These are phyloP conservation scores for Berberis vulgaris DNA, from an alignment of 164 flowering plant species.

Conservation along the genomic window DNA sequence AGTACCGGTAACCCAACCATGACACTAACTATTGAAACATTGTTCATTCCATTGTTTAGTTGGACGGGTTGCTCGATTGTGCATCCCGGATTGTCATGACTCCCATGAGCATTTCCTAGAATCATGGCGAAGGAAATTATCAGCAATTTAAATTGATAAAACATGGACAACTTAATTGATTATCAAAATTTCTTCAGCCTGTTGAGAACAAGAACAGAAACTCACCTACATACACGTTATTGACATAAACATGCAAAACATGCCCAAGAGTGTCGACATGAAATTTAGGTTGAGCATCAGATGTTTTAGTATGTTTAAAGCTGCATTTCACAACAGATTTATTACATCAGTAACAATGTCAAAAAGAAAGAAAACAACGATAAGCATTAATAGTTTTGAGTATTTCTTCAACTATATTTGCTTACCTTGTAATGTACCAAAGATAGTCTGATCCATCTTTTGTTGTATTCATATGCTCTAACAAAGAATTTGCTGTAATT, in stretches of 20 bases:
- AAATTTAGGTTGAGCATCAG: slow-evolving; percentile 21
- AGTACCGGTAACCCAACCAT: slow-evolving; percentile 84
- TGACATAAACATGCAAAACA: slow-evolving; percentile 57
- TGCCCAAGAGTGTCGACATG: slow-evolving; percentile 48
- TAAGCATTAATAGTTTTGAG: neutral
- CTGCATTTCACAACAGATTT: slow-evolving; percentile 21
- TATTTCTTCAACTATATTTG: neutral
- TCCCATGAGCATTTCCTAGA: slow-evolving; percentile 69
- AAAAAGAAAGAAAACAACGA: neutral
- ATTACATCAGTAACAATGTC: too few species aligned
- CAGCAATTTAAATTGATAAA: too few species aligned
- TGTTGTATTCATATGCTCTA: slow-evolving; percentile 44
- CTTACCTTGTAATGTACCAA: slow-evolving; percentile 81
- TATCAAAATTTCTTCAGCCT: too few species aligned
- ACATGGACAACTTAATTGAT: too few species aligned
- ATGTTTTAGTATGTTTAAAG: slow-evolving; percentile 22
- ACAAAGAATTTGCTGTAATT: slow-evolving; percentile 13
- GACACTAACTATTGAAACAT: slow-evolving; percentile 65
- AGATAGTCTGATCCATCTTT: slow-evolving; percentile 50
- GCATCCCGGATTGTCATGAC: slow-evolving; percentile 15
- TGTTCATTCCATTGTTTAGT: slow-evolving; percentile 42
- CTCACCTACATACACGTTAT: slow-evolving; percentile 43
- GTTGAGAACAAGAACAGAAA: neutral
- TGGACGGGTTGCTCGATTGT: slow-evolving; percentile 22
- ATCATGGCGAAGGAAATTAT: too few species aligned